Evolutionary conservation across 2,329 filamentous ascomycete species (phyloP).

Genomic region (Pyrenochaeta sp.): DNA sequence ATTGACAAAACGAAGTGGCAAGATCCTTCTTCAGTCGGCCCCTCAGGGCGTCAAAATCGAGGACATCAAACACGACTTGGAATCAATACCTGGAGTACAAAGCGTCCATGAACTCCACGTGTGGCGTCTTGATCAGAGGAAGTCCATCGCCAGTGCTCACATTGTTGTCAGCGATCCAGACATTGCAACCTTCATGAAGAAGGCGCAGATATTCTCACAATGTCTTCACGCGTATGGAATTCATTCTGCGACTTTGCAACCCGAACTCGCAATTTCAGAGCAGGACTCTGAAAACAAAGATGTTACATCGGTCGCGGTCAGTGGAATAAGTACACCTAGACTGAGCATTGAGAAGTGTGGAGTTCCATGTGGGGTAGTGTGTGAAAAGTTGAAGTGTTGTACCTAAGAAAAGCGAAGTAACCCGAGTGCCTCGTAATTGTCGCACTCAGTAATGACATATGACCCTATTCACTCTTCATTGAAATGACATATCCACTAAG

Average conservation of each 20-base stretch:
- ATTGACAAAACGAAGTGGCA: constrained; percentile 67
- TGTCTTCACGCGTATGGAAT: constrained; percentile 78
- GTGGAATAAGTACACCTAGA: constrained; percentile 25
- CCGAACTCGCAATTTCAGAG: constrained; percentile 56
- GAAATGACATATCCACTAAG: neutral
- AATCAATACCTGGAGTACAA: constrained; percentile 70
- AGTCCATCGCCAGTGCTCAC: constrained; percentile 73
- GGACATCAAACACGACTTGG: constrained; percentile 73
- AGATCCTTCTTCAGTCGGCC: constrained; percentile 72
- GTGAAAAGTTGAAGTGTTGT: constrained; percentile 60
- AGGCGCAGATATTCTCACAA: constrained; percentile 68
- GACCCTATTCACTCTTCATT: too few relatives aligned
- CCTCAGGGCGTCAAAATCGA: constrained; percentile 66
- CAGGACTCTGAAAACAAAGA: constrained; percentile 3
- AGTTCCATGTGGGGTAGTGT: constrained; percentile 60
- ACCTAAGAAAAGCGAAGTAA: constrained; percentile 18
- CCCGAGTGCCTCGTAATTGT: too few relatives aligned
- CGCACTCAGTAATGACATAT: too few relatives aligned
- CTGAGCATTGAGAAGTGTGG: constrained; percentile 55
- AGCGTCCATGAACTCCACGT: constrained; percentile 77
- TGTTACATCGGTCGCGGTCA: constrained; percentile 9
- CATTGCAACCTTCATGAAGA: constrained; percentile 65
- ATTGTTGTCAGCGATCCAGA: constrained; percentile 67
- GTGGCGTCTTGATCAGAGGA: constrained; percentile 75
- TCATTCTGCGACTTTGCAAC: constrained; percentile 74